Base-by-base conservation (phyloP, 2,329 filamentous ascomycete species). In the Fusarium haematococcum region DNA sequence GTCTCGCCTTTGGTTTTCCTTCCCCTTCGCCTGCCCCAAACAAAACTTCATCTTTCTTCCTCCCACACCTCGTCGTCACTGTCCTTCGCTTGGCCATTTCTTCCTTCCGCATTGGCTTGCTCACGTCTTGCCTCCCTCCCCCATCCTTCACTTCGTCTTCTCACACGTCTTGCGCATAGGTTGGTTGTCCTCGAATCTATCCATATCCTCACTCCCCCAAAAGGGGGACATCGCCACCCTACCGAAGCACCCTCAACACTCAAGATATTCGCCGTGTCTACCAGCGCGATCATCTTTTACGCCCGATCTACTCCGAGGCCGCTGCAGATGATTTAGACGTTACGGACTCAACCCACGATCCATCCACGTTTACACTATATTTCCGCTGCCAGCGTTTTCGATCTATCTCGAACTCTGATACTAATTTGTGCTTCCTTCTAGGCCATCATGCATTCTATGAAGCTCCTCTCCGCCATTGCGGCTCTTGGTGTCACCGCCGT, bases 391-490 rank as follows among this genome's bases (percentile, higher is more conserved):
- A 33, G n/a, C n/a, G 33, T 11, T 20, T 37, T 16, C 32, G 20
- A 23, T 33, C 27, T 18, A 18, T 41, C 25, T 52, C 23, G 5
- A 35, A 66, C 35, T 30, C 25, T 37, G 59, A 71, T 39, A 63
- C 78, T 79, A 65, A 80, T 66, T 37, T 25, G 43, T 61, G 10
- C 43, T 45, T 33, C 45, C 63, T 48, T 64, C 8, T 54, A 83
- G 81, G 77, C 78, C 83, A 87, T 79, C 79, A 88, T 88, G 87
- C 84, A 83, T 81, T 84, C 81, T 79, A 80, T 83, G 79, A 83
- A 84, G 77, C 65, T 87, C 71, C 78, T 87, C 65, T 83, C 86
- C 74, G 86, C 85, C 80, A 77, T 85, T 67, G 79, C 85, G 84
- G 86, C 85, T 60, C 68, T 87, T 57, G 80, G 82, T 63, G 78